Conservation (phyloP, 1,139 yeast species). For the Magnusiomyces starmeri region DNA sequence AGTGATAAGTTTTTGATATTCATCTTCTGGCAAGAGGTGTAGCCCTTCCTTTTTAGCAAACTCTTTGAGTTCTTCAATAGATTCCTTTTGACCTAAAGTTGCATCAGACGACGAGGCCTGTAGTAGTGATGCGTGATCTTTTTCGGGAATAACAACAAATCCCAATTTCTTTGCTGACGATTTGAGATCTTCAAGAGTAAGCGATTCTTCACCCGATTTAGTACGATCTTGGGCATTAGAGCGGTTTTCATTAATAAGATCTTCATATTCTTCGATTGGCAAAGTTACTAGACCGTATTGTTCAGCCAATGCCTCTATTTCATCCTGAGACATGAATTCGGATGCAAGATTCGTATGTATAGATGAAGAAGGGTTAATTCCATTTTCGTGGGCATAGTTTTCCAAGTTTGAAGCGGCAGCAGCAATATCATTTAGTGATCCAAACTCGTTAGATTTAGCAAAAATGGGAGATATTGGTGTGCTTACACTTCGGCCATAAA, state of each 20-base stretch:
- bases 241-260: slow-evolving; percentile 9
- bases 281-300: slow-evolving; percentile 45
- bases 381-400: slow-evolving; percentile 1
- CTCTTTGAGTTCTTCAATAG: slow-evolving; percentile 26
- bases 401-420: background rate
- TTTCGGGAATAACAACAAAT: slow-evolving; percentile 10
- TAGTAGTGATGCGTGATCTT: slow-evolving; percentile 18
- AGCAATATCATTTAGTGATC: background rate
- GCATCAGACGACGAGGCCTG: slow-evolving; percentile 28
- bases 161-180: slow-evolving; percentile 14
- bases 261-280: slow-evolving; percentile 42
- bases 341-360: slow-evolving; percentile 21
- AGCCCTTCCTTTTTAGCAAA: slow-evolving; percentile 28
- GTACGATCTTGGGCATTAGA: background rate
- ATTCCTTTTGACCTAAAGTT: slow-evolving; percentile 20
- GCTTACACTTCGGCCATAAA: background rate
- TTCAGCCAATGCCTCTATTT: slow-evolving; percentile 44
- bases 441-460: background rate
- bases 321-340: slow-evolving; percentile 33
- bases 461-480: background rate
- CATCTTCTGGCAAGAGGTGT: slow-evolving; percentile 29
- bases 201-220: background rate
- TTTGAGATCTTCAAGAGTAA: slow-evolving; percentile 7
- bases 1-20: slow-evolving; percentile 23
- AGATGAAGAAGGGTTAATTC: slow-evolving; percentile 2